These are phyloP conservation scores for Aspergillus niger DNA, from an alignment of 2,329 filamentous ascomycete genomes.

Conservation along the genomic window DNA sequence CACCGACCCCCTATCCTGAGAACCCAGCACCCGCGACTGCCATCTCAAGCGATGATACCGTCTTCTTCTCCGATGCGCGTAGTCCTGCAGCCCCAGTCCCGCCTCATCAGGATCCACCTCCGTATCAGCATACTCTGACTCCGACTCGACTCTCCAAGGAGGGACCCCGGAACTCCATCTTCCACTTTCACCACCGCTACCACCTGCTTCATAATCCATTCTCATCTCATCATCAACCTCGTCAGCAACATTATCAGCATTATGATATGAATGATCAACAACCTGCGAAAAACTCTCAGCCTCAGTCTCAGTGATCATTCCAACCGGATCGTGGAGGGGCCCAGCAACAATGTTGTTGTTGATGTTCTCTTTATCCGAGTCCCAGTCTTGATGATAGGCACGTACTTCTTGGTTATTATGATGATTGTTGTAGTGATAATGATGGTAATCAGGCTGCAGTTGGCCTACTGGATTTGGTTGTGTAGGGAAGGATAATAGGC, in stretches of 20 bases:
- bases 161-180: no score
- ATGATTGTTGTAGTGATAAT: no score
- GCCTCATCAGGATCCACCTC: neutral
- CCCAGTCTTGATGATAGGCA: neutral
- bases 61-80: neutral
- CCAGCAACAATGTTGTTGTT: no score
- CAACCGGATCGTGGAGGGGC: no score
- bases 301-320: neutral
- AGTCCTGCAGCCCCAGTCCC: neutral
- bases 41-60: neutral
- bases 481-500: neutral
- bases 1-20: neutral
- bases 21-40: neutral
- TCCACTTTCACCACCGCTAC: no score
- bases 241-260: neutral
- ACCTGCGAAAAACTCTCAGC: neutral
- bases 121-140: neutral
- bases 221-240: neutral
- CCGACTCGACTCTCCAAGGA: neutral
- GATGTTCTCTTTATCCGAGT: conserved; percentile 3
- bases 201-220: neutral
- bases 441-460: no score
- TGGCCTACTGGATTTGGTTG: no score
- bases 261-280: neutral
- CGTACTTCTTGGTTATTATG: neutral